Conservation (phyloP, 2,329 filamentous ascomycete species). For the Arthrobotrys sphaeroides region DNA sequence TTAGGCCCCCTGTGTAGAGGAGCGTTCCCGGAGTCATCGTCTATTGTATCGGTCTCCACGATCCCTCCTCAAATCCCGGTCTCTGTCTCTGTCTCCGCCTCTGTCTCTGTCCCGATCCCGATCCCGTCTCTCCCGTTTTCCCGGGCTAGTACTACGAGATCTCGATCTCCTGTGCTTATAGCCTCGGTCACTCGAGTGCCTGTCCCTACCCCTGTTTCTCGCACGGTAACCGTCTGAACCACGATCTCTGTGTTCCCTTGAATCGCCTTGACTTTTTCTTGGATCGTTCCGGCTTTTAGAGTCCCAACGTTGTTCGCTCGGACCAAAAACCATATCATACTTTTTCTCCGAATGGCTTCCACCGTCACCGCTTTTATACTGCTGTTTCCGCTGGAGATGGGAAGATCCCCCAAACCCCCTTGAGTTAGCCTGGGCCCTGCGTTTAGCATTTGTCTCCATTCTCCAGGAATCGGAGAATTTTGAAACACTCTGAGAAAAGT, state of each 20-base stretch:
- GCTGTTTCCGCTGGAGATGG: slow-evolving; percentile 85
- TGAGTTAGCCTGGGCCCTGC: slow-evolving; percentile 67
- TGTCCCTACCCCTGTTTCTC: slow-evolving; percentile 58
- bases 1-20: too few relatives aligned
- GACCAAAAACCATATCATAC: slow-evolving; percentile 85
- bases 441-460: slow-evolving; percentile 82
- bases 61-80: slow-evolving; percentile 58
- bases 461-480: slow-evolving; percentile 91
- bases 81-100: slow-evolving; percentile 6
- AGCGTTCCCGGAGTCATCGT: background rate
- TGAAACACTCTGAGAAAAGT: slow-evolving; percentile 93
- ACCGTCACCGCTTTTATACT: slow-evolving; percentile 78
- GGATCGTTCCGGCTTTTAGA: slow-evolving; percentile 60
- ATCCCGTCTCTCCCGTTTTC: slow-evolving; percentile 7
- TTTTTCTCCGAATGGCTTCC: slow-evolving; percentile 59
- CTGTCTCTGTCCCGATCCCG: background rate
- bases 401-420: slow-evolving; percentile 92
- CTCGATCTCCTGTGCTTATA: slow-evolving; percentile 16
- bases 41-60: slow-evolving; percentile 56
- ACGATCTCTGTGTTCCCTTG: slow-evolving; percentile 61
- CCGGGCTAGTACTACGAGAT: slow-evolving; percentile 40
- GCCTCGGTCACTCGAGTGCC: background rate
- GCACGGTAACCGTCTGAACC: slow-evolving; percentile 60
- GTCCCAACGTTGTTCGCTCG: slow-evolving; percentile 71
- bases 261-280: slow-evolving; percentile 58